These are phyloP conservation scores for Kodamaea plutei DNA, from an alignment of 1,139 yeast genomes.

Conservation along the genomic window DNA sequence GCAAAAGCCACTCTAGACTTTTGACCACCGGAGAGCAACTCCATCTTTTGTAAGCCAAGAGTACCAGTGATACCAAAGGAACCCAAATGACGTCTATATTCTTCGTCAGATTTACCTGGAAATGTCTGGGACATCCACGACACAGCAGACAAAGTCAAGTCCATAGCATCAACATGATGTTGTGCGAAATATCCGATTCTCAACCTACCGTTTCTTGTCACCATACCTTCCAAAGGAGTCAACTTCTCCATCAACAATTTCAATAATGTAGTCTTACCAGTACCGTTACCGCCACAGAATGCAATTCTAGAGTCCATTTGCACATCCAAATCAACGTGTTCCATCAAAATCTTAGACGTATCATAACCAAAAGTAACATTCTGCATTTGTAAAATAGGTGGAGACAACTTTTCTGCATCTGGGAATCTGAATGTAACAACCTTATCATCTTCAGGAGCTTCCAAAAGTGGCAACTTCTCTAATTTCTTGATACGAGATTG, in stretches of 20 bases:
- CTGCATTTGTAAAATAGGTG: conserved; percentile 88
- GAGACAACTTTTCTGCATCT: conserved; percentile 87
- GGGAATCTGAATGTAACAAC: conserved; percentile 86
- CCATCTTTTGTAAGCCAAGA: conserved; percentile 87
- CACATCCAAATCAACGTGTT: conserved; percentile 81
- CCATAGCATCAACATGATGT: conserved; percentile 99
- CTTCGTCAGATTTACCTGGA: conserved; percentile 96
- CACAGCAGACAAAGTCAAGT: conserved; percentile 79
- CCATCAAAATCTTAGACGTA: conserved; percentile 56
- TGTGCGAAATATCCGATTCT: conserved; percentile 99
- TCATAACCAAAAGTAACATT: conserved; percentile 83
- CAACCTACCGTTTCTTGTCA: conserved; percentile 76
- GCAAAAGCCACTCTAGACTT: conserved; percentile 98
- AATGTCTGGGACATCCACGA: conserved; percentile 87
- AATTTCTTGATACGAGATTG: conserved; percentile 95
- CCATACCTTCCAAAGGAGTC: conserved; percentile 68
- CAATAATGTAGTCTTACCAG: conserved; percentile 94
- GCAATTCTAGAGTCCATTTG: conserved; percentile 95
- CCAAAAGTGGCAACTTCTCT: conserved; percentile 88
- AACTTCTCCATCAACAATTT: conserved; percentile 79
- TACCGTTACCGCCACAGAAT: conserved; percentile 97
- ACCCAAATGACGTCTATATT: conserved; percentile 93
- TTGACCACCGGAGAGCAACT: conserved; percentile 92
- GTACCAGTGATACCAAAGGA: conserved; percentile 97
- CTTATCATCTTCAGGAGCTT: conserved; percentile 93